Conservation (phyloP, 2,329 filamentous ascomycete species). For the Ceratocystis huliohia region DNA sequence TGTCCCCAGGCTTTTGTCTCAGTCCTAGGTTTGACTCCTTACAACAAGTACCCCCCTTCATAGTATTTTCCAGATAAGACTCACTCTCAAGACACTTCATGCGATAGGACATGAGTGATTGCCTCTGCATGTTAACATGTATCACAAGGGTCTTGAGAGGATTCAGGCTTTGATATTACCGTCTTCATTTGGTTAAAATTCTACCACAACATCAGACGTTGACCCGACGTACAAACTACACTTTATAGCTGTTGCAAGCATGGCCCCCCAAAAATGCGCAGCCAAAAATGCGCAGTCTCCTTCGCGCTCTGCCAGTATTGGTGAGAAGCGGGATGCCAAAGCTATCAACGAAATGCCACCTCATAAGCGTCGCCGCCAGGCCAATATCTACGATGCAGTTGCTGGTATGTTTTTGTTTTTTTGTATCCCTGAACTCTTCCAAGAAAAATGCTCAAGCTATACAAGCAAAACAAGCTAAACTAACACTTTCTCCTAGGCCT, state of each 20-base stretch:
- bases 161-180: neutral
- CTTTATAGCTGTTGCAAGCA: neutral
- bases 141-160: neutral
- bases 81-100: neutral
- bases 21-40: neutral
- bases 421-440: neutral
- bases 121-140: neutral
- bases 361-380: conserved; percentile 26
- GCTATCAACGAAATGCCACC: neutral
- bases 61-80: neutral
- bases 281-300: neutral
- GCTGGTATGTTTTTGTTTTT: conserved; percentile 38
- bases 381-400: conserved; percentile 60
- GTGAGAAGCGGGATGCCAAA: neutral
- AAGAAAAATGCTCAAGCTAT: neutral
- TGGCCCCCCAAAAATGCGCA: neutral
- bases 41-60: neutral
- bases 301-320: neutral
- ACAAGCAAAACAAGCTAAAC: neutral
- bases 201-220: neutral
- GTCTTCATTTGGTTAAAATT: conserved; percentile 1
- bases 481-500: conserved; percentile 15
- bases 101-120: neutral
- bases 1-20: neutral
- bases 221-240: neutral